Base-by-base conservation (phyloP, 768 basidiomycete genomes). In the Lentinula guzmanii region DNA sequence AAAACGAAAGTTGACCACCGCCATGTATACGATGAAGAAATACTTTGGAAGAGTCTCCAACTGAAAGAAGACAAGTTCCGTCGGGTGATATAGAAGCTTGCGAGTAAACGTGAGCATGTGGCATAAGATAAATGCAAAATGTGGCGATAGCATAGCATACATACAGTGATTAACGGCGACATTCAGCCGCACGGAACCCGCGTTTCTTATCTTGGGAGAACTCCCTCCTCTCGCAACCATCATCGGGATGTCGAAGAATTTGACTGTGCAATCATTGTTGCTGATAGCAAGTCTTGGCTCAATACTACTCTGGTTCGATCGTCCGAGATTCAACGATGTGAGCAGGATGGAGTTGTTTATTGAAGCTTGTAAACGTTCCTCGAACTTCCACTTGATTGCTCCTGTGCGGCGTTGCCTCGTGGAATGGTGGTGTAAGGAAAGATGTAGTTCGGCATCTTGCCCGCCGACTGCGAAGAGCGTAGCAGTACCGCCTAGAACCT, bases 11-110 rank as follows among this genome's bases (percentile, higher is more conserved):
- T 31, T 70, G 75, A 13, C 81, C 74, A 33, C 89, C 86, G 43
- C 88, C 88, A 2, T 84, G 81, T 62, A 95, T 80, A 58, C 86
- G 84, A 68, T 94, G 90, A 13, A 98, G 81, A 69, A 86, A 90
- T 10, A 95, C 86, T 61, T 92, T 87, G 48, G 87, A 85, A 9
- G 93, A 94, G 70, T 98, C 95, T 24, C 95, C 95, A 0, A 95
- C 95, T 2, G 89, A 93, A 1, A 97, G 83, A 13, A 98, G 80
- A 0, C 89, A 93, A 50, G 85, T 83, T 1, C 93, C 90, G 67
- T 96, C 92, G 0, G 93, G 93, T 0, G 93, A 94, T 66, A 98
- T 83, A 8, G 94, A 94, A 4, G 91, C 93, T 95, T 66, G 58
- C 48, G 45, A 52, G 63, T 18, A 43, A 45, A 60, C 21, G 45